These are phyloP conservation scores for Aspergillus phoenicis DNA, from an alignment of 2,329 filamentous ascomycete genomes.

Conservation along the genomic window DNA sequence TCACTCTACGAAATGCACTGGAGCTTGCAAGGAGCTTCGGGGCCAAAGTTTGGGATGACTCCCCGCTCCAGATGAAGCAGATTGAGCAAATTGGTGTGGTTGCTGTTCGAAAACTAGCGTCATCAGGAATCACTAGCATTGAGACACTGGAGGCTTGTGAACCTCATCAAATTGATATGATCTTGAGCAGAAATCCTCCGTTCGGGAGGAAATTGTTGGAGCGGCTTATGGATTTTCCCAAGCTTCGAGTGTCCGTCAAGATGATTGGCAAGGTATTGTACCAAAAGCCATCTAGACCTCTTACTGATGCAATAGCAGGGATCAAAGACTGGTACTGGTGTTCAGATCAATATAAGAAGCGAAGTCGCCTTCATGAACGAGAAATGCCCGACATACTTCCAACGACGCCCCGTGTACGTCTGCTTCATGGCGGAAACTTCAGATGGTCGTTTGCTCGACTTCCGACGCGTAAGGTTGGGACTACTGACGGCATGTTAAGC, in stretches of 20 bases:
- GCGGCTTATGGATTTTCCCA: constrained; percentile 71
- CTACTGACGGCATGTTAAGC: constrained; percentile 8
- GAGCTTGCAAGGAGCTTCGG: constrained; percentile 76
- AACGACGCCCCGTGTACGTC: constrained; percentile 65
- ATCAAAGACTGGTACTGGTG: constrained; percentile 43
- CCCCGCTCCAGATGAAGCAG: constrained; percentile 78
- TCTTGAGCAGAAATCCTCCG: constrained; percentile 77
- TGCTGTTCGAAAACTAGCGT: constrained; percentile 71
- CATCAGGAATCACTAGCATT: constrained; percentile 71
- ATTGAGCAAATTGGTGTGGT: constrained; percentile 76
- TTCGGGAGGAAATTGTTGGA: constrained; percentile 73
- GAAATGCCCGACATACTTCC: constrained; percentile 62
- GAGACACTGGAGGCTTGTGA: constrained; percentile 69
- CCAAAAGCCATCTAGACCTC: constrained; percentile 30
- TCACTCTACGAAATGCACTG: constrained; percentile 68
- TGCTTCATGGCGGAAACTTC: constrained; percentile 75
- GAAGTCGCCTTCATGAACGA: constrained; percentile 73
- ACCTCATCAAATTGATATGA: constrained; percentile 71
- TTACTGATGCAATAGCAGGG: constrained; percentile 30
- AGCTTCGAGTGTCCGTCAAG: constrained; percentile 59
- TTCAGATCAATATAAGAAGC: constrained; percentile 64
- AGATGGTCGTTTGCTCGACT: constrained; percentile 70
- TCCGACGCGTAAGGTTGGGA: constrained; percentile 58
- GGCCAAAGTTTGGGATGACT: constrained; percentile 79
- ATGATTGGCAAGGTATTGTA: constrained; percentile 49